Conservation (phyloP, 176 grass and related monocot genomes). For the Bonia amplexicaulis region DNA sequence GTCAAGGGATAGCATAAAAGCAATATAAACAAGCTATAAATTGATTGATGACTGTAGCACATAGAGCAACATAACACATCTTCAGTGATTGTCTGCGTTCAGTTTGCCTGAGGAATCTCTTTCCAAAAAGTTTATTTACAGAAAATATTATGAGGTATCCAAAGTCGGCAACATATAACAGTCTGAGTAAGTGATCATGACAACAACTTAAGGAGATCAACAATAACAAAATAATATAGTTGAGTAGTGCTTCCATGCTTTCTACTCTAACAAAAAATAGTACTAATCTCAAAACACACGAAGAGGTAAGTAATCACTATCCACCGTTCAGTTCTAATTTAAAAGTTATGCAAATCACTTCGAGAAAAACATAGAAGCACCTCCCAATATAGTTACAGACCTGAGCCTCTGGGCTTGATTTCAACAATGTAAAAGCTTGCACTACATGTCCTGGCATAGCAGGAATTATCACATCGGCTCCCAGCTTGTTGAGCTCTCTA, state of each 20-base stretch:
- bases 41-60: neutral
- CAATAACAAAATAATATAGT: neutral
- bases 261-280: too few relatives aligned
- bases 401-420: conserved; percentile 68
- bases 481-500: conserved; percentile 15
- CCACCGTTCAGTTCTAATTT: too few relatives aligned
- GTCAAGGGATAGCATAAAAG: neutral
- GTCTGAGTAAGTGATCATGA: neutral
- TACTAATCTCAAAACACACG: too few relatives aligned
- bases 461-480: conserved; percentile 45
- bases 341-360: too few relatives aligned
- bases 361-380: too few relatives aligned
- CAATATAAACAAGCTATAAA: neutral
- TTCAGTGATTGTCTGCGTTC: neutral
- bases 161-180: neutral
- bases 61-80: neutral
- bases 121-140: neutral
- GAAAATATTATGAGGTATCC: neutral
- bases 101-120: neutral
- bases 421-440: conserved; percentile 75
- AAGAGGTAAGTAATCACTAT: too few relatives aligned
- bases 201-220: neutral
- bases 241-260: neutral
- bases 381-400: conserved; percentile 21
- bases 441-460: conserved; percentile 59